phyloP scores from a whole-genome alignment of 768 basidiomycete genomes.

The Dacryopinax primogenitus region DNA sequence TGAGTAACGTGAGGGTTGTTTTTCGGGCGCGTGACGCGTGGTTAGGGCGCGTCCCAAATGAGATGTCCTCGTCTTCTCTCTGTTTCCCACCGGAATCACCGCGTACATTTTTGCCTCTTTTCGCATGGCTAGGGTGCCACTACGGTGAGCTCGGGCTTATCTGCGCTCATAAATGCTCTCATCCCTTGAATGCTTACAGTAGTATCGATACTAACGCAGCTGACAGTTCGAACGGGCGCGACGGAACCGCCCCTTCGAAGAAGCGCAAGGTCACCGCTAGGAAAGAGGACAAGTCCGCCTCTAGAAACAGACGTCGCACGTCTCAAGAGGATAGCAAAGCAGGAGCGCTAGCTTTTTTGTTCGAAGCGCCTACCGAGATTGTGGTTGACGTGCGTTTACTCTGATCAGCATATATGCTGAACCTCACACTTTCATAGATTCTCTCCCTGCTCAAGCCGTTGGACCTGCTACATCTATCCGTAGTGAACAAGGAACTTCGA shows the following conservation, averaged over 20 bases:
- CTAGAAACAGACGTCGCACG: background rate
- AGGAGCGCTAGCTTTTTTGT: background rate
- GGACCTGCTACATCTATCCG: background rate
- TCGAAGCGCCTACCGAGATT: background rate
- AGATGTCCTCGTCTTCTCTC: background rate
- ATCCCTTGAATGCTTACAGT: background rate
- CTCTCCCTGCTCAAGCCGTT: background rate
- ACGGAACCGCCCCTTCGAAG: too few species aligned
- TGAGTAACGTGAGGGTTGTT: too few species aligned
- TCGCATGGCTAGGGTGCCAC: background rate
- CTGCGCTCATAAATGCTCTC: background rate
- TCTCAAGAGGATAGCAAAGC: background rate
- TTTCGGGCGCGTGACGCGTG: constrained; percentile 2
- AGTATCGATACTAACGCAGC: background rate
- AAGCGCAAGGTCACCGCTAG: too few species aligned
- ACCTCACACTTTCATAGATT: background rate
- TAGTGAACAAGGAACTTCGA: background rate
- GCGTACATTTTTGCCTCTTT: background rate
- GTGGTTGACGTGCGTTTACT: background rate
- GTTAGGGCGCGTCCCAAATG: background rate
- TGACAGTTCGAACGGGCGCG: too few species aligned
- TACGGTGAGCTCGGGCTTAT: background rate
- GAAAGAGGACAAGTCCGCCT: background rate
- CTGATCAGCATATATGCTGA: background rate
- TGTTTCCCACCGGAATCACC: background rate